These are phyloP conservation scores for Sinapis alba DNA, from an alignment of 441 rosid genomes.

Conservation along the genomic window DNA sequence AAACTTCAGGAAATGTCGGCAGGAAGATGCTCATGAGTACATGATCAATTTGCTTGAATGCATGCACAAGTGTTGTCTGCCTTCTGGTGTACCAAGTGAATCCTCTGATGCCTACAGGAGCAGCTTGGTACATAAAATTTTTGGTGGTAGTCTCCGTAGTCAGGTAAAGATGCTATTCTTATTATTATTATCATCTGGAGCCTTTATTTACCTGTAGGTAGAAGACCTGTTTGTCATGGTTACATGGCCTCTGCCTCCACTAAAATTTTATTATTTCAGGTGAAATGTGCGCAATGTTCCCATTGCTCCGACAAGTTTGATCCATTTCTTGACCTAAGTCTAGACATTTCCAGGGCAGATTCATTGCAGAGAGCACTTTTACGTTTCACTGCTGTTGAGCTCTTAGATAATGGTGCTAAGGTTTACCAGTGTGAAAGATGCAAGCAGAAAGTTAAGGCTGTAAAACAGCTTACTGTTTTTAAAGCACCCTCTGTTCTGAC, in stretches of 20 bases:
- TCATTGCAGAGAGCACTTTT: constrained; percentile 69
- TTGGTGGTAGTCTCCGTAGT: constrained; percentile 94
- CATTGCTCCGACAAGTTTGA: constrained; percentile 87
- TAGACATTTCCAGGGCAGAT: constrained; percentile 85
- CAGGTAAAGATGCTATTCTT: constrained; percentile 54
- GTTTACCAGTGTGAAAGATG: constrained; percentile 87
- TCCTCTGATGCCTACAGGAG: constrained; percentile 89
- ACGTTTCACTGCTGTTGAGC: constrained; percentile 78
- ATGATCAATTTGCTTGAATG: constrained; percentile 96
- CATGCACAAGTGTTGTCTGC: constrained; percentile 97
- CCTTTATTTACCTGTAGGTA: not conserved
- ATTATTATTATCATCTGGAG: not conserved
- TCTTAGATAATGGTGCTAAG: constrained; percentile 88
- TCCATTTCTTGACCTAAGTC: constrained; percentile 92
- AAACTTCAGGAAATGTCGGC: constrained; percentile 75
- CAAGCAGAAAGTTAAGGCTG: constrained; percentile 86
- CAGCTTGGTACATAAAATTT: constrained; percentile 94
- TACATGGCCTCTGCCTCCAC: not conserved
- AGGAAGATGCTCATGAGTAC: constrained; percentile 98
- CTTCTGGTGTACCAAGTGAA: constrained; percentile 93
- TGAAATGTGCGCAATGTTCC: constrained; percentile 80
- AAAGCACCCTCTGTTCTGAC: constrained; percentile 80
- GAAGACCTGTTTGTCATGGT: not conserved
- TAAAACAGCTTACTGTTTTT: constrained; percentile 82
- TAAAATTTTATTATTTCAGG: constrained; percentile 48